A percentile compares a stretch with the other conserved stretches of the same genome.
Evolutionary conservation across 2,329 filamentous ascomycete genomes (phyloP).

Genomic region (Fusarium sp.): DNA sequence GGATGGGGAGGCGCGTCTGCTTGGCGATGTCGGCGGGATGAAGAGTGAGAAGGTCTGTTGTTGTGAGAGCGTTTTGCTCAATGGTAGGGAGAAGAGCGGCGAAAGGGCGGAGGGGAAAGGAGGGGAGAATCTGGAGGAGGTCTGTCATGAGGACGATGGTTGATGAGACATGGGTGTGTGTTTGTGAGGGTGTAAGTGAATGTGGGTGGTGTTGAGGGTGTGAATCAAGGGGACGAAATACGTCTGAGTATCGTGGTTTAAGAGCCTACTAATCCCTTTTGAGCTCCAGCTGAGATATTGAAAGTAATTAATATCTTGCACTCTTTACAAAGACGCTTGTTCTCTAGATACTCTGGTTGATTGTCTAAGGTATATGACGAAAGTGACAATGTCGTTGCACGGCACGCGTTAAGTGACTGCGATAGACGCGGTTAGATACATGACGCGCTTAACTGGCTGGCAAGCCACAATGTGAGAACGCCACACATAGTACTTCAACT

Average conservation of each 20-base stretch:
- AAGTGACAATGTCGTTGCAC: conserved; percentile 7
- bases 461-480: conserved; percentile 19
- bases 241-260: not conserved
- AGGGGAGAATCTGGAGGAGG: conserved; percentile 84
- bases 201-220: not conserved
- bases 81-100: conserved; percentile 83
- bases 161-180: conserved; percentile 27
- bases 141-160: conserved; percentile 77
- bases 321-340: not conserved
- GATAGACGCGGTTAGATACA: conserved; percentile 21
- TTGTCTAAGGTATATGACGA: conserved; percentile 3
- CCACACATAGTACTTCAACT: conserved; percentile 6
- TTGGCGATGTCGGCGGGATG: conserved; percentile 87
- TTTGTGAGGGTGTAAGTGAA: conserved; percentile 32
- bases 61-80: conserved; percentile 83
- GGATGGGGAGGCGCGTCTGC: conserved; percentile 84
- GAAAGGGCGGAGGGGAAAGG: conserved; percentile 80
- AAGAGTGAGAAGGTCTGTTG: conserved; percentile 87
- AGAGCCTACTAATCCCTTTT: not conserved
- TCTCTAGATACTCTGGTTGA: conserved; percentile 7
- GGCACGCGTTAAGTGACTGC: conserved; percentile 27
- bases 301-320: not conserved
- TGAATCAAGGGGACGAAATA: not conserved
- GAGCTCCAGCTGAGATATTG: not conserved
- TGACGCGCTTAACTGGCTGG: conserved; percentile 28